A percentile compares a stretch with the other conserved stretches of the same genome.
phyloP scores from a whole-genome alignment of 768 basidiomycete genomes.

The Mycena filopes region DNA sequence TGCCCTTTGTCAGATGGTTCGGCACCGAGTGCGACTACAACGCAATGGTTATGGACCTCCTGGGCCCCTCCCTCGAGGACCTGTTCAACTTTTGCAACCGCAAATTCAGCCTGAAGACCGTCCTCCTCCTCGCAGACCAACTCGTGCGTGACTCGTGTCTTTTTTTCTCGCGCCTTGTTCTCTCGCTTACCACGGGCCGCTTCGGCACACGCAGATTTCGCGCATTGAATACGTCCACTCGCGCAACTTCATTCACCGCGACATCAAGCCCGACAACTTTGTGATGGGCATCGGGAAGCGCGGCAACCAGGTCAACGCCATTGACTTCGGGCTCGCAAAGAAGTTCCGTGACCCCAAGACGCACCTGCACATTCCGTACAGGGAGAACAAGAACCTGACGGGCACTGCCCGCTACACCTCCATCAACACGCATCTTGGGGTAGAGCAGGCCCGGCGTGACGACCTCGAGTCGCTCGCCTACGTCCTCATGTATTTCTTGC shows the following conservation, averaged over 20 bases:
- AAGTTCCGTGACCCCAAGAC: constrained; percentile 99
- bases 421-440: constrained; percentile 98
- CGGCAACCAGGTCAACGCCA: constrained; percentile 99
- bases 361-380: constrained; percentile 98
- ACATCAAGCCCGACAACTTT: constrained; percentile 99
- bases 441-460: constrained; percentile 97
- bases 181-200: too few relatives aligned
- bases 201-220: too few relatives aligned
- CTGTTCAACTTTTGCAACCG: constrained; percentile 97
- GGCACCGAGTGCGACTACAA: constrained; percentile 99
- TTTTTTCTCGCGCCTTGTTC: constrained; percentile 38
- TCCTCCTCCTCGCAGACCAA: constrained; percentile 95
- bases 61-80: constrained; percentile 92
- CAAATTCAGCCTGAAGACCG: constrained; percentile 97
- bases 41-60: constrained; percentile 98
- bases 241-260: constrained; percentile 96
- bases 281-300: constrained; percentile 99
- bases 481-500: constrained; percentile 99
- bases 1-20: constrained; percentile 97
- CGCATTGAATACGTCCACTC: constrained; percentile 99
- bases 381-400: constrained; percentile 99
- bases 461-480: constrained; percentile 99
- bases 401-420: constrained; percentile 99
- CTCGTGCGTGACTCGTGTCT: constrained; percentile 66
- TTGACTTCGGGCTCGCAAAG: constrained; percentile 98